Base-by-base conservation (phyloP, 1,284 basidiomycete genomes). In the Fomes fomentarius region DNA sequence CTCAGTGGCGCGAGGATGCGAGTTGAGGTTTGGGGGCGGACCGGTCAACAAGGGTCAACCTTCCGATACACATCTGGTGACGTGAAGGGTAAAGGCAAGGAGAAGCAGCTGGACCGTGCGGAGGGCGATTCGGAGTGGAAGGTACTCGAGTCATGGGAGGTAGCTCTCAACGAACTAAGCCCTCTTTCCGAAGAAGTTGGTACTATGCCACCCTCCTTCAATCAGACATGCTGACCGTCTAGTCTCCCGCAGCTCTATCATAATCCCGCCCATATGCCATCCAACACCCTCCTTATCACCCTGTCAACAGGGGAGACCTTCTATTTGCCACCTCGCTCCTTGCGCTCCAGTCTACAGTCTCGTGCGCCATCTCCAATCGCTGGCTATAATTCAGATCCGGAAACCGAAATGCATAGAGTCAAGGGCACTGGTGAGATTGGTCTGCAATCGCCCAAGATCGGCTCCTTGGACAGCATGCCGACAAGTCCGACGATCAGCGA, bases 341-440 rank as follows among this genome's bases (percentile, higher is more conserved):
- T 54, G 54, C 61, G 49, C 40, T 60, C 66, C n/a, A 60, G 57
- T 17, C 68, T 72, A 42, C 74, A 76, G 37, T 76, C 80, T 22
- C 76, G 78, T 39, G 77, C 81, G 17, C 78, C 79, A 17, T 79
- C 81, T 11, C 75, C 74, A 37, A 65, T 63, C 51, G 72, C 73
- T 56, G 89, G 83, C 21, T 91, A 86, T 68, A 82, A 77, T 42
- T 92, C 87, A 4, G 89, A 89, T 64, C 84, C 84, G 41, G 89
- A 90, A 71, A 73, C 71, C 22, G 78, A 77, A 30, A 63, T 74
- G 12, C 69, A 74, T 38, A 77, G 57, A 30, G 46, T 46, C 10
- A 56, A 52, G 24, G 60, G 49, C 14, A 37, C 57, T 1, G 58
- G 61, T n/a, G 64, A 67, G 22, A 24, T 52, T 4, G 50, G 59